Evolutionary conservation across 257 asterid genomes (phyloP).

Genomic region (Ilex asprella): DNA sequence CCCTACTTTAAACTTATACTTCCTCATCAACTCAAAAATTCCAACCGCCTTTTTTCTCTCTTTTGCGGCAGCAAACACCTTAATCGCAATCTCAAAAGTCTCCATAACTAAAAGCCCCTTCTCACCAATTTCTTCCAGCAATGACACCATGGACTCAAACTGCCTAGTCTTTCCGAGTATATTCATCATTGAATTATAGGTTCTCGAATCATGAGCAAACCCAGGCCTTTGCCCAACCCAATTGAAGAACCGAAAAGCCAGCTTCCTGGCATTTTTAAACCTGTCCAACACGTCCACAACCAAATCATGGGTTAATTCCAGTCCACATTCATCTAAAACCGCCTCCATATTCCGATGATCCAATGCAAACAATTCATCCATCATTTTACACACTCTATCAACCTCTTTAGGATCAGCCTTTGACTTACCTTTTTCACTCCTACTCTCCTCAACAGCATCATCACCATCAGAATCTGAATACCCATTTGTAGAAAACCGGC

Average conservation of each 20-base stretch:
- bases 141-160: slow-evolving; percentile 78
- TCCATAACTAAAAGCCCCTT: slow-evolving; percentile 66
- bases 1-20: slow-evolving; percentile 23
- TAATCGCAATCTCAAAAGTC: slow-evolving; percentile 52
- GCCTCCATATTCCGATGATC: slow-evolving; percentile 86
- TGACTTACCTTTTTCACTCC: slow-evolving; percentile 11
- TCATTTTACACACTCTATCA: slow-evolving; percentile 60
- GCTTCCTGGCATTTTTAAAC: slow-evolving; percentile 80
- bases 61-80: slow-evolving; percentile 72
- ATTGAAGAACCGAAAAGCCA: slow-evolving; percentile 75
- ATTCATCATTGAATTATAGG: slow-evolving; percentile 62
- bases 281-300: slow-evolving; percentile 65
- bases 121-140: slow-evolving; percentile 73
- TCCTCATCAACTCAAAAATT: slow-evolving; percentile 41
- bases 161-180: slow-evolving; percentile 83
- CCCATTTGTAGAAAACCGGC: slow-evolving; percentile 31
- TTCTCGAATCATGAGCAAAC: slow-evolving; percentile 54
- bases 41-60: slow-evolving; percentile 81
- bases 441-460: slow-evolving; percentile 24
- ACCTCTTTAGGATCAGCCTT: slow-evolving; percentile 53
- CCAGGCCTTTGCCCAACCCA: slow-evolving; percentile 66
- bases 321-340: slow-evolving; percentile 64
- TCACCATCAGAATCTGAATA: slow-evolving; percentile 38
- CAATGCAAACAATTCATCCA: slow-evolving; percentile 66
- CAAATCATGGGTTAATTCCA: slow-evolving; percentile 55